Conservation (phyloP, 192 early-diverging fungal genomes). For the Obelidium mucronatum region DNA sequence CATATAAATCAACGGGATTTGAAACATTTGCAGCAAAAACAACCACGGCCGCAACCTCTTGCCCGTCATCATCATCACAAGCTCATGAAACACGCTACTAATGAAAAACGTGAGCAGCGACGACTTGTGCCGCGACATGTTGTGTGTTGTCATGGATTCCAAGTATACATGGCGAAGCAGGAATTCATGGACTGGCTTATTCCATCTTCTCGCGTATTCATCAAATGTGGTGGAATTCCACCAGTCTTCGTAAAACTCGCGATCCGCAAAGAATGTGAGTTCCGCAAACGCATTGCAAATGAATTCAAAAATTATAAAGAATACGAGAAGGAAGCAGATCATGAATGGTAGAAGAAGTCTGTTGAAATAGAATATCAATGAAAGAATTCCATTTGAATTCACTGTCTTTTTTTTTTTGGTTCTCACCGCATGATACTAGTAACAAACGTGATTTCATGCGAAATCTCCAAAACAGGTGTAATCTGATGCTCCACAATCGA, state of each 20-base stretch:
- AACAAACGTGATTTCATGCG: conserved; percentile 63
- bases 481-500: conserved; percentile 88
- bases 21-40: conserved; percentile 86
- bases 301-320: conserved; percentile 97
- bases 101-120: conserved; percentile 84
- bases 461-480: conserved; percentile 75
- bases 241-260: conserved; percentile 99
- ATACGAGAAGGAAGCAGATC: conserved; percentile 89
- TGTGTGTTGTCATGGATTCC: conserved; percentile 75
- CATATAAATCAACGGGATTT: conserved; percentile 86
- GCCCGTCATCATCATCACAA: conserved; percentile 78
- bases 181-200: conserved; percentile 85
- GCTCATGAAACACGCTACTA: conserved; percentile 80
- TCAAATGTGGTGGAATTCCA: conserved; percentile 93
- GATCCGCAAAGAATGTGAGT: conserved; percentile 93
- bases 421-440: conserved; percentile 46
- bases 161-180: conserved; percentile 91
- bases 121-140: conserved; percentile 72
- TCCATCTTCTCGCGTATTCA: conserved; percentile 97
- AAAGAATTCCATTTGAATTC: neutral
- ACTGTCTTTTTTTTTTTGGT: neutral
- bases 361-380: too few relatives aligned
- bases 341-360: conserved; percentile 89
- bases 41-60: conserved; percentile 76
- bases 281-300: conserved; percentile 98